Evolutionary conservation across 345 rosid genomes (phyloP), one percentile per base, ranked within the genome.

Genomic region (Aquilaria malaccensis): DNA sequence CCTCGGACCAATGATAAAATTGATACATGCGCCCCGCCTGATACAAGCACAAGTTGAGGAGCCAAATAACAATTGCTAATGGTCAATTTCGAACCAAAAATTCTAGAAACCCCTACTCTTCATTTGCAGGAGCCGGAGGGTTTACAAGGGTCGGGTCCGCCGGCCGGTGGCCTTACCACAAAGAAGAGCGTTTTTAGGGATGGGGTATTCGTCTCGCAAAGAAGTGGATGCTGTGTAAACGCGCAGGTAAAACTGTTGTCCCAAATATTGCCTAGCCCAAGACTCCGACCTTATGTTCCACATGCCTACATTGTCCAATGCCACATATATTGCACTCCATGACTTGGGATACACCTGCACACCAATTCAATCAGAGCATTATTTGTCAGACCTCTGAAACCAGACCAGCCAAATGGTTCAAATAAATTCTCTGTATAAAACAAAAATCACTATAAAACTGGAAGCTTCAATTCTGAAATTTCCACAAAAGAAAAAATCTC

Each of bases 261-360:
- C 97, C 31, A 87, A 70, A 60, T 89, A 87, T 64, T 87, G 97
- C 49, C 95, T 74, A 2, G 86, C 86, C 95, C 95, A 90, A 52
- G 67, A 74, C 81, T 90, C 88, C 2, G 92, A 75, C 72, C 95
- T 79, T 69, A 90, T 54, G 88, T 90, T 87, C 97, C 97, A 90
- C 97, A 87, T 87, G 0, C 97, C 97, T 53, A 85, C 97, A 53
- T 90, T 90, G 76, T 90, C 97, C 52, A 90, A 79, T 6, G 97
- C 84, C 13, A 90, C 67, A 67, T 83, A 85, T 45, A 90, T 76
- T 0, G 95, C 95, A 3, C 88, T 83, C 97, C 97, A 90, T 43
- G 95, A 64, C 56, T 54, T 83, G 7, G 97, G 97, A 62, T 79
- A 90, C 11, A 90, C 91, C 91, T 85, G 77, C 66, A 52, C 12